Conservation (phyloP, 2,329 filamentous ascomycete genomes). For the Diaporthe nobilis region DNA sequence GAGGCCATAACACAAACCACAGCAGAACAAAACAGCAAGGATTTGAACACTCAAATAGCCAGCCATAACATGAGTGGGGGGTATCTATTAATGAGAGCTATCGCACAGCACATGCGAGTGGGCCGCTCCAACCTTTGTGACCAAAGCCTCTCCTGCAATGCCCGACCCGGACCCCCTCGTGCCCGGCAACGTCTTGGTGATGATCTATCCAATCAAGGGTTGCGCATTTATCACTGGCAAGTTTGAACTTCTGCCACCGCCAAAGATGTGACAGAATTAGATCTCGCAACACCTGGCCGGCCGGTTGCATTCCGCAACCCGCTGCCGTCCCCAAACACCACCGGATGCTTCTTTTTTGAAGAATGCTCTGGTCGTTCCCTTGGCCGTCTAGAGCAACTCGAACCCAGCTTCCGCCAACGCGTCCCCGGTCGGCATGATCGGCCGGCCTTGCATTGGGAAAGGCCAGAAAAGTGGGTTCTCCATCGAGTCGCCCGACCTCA, state of each 20-base stretch:
- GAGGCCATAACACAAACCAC: neutral
- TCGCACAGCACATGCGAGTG: neutral
- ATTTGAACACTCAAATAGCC: neutral
- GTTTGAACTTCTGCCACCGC: neutral
- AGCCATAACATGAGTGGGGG: neutral
- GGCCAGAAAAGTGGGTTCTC: slow-evolving; percentile 73
- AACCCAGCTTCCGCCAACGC: slow-evolving; percentile 68
- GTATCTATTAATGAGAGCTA: neutral
- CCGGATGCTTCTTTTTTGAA: neutral
- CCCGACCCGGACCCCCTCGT: neutral
- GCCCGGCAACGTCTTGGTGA: neutral
- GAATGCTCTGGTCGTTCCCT: neutral
- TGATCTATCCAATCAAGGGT: neutral
- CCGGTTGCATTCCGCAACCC: neutral
- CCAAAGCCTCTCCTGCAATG: neutral
- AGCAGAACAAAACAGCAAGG: neutral
- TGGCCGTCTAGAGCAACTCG: slow-evolving; percentile 51
- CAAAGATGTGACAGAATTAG: neutral
- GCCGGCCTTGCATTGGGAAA: slow-evolving; percentile 72
- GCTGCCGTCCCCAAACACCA: neutral
- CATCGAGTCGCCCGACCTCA: slow-evolving; percentile 53
- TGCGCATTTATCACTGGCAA: neutral
- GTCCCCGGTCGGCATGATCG: slow-evolving; percentile 63
- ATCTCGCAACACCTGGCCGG: neutral
- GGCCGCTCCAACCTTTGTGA: neutral